Evolutionary conservation across 768 basidiomycete genomes (phyloP).

Genomic region (Pholiota conissans): DNA sequence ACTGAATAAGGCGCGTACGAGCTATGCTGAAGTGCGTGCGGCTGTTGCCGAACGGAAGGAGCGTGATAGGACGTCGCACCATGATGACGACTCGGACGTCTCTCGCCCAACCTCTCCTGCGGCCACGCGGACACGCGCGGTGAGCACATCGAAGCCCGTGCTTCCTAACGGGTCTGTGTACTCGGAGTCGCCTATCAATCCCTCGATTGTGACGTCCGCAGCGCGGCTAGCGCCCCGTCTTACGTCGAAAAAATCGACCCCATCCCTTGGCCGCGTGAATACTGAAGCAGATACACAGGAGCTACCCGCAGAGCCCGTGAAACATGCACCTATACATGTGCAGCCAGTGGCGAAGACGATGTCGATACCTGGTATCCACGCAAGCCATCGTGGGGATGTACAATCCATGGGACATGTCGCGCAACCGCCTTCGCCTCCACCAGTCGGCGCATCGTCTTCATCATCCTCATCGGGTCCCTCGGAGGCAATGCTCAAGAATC

Average conservation of each 20-base stretch:
- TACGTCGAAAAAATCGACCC: constrained; percentile 29
- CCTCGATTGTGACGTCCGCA: constrained; percentile 18
- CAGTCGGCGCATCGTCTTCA: constrained; percentile 3
- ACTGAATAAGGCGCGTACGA: constrained; percentile 48
- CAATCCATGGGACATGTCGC: constrained; percentile 84
- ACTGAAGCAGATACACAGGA: constrained; percentile 33
- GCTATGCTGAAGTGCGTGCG: constrained; percentile 73
- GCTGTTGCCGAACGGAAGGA: constrained; percentile 71
- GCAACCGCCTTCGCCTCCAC: constrained; percentile 33
- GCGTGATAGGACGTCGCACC: constrained; percentile 32
- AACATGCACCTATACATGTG: constrained; percentile 58
- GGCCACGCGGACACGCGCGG: constrained; percentile 12
- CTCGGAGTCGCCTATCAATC: constrained; percentile 16
- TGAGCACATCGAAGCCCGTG: constrained; percentile 18
- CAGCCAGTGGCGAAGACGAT: constrained; percentile 81
- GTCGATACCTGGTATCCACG: constrained; percentile 88
- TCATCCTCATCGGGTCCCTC: constrained; percentile 10
- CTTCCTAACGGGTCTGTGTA: constrained; percentile 19
- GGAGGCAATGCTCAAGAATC: constrained; percentile 46
- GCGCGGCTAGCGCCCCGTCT: constrained; percentile 23
- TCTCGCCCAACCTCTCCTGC: constrained; percentile 15
- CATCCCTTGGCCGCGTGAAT: constrained; percentile 35
- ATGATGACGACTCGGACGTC: constrained; percentile 12
- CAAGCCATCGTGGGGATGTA: constrained; percentile 79
- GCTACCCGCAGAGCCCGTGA: constrained; percentile 16